Base-by-base conservation (phyloP, 176 grass and related monocot species). In the Rhynchospora breviuscula region DNA sequence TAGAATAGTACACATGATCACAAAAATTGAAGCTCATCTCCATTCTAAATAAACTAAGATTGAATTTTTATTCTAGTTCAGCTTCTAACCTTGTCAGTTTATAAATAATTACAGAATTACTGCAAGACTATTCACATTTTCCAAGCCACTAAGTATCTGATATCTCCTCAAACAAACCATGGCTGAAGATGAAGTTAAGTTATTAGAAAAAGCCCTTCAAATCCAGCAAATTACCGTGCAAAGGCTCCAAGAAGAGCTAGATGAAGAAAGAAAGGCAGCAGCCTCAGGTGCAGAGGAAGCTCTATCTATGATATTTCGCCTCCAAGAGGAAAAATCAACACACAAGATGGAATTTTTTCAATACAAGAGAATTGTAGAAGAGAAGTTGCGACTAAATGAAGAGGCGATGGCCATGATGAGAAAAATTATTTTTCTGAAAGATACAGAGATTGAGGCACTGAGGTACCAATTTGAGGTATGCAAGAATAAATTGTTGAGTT, bases 281-380 rank as follows among this genome's bases (percentile, higher is more conserved):
- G 81, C 88, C 8, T 87, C 88, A 17, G 88, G 88, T 29, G 73
- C 56, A 11, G 51, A 84, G 15, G 88, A 90, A 71, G 88, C 85
- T 12, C 75, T 90, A 2, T 87, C 81, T 18, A 90, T 90, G 88
- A 90, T 90, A 53, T 64, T 84, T 52, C 85, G 85, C 17, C 85
- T 90, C 29, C 88, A 90, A 79, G 80, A 84, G 46, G 85, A 90
- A 83, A 90, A 90, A 82, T 85, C 88, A 17, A 68, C 52, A 26
- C 85, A 79, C 61, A 87, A 87, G 54, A 84, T 90, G 85, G 81
- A 90, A 75, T 81, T 79, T 18, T 60, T 77, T 49, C 88, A 90
- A 40, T 90, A 90, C 80, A 87, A 66, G 65, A 87, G 88, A 65
- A 74, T 87, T 6, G 66, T 86, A 5, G 88, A 90, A 61, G 88